These are phyloP conservation scores for Collybia mongolica DNA, from an alignment of 768 basidiomycete species.

Conservation along the genomic window DNA sequence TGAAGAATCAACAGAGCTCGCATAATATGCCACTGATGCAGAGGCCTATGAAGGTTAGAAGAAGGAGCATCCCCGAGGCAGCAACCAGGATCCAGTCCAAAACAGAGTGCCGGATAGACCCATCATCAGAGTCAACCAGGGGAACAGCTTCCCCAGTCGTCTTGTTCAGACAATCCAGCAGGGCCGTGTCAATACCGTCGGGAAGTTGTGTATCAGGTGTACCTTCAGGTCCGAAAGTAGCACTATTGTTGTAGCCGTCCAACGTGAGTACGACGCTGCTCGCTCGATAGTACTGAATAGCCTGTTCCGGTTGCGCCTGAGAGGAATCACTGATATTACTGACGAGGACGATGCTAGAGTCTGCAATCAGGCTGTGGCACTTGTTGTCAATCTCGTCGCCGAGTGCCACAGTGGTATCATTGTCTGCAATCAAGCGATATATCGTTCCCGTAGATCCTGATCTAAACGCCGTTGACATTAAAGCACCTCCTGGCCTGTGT, in stretches of 20 bases:
- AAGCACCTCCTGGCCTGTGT: conserved; percentile 42
- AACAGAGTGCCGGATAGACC: neutral
- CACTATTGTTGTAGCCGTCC: conserved; percentile 66
- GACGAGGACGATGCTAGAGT: conserved; percentile 12
- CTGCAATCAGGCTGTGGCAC: conserved; percentile 25
- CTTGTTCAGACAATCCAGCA: conserved; percentile 51
- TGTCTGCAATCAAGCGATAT: conserved; percentile 44
- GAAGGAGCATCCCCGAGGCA: too few relatives aligned
- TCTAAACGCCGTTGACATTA: conserved; percentile 32
- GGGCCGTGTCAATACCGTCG: conserved; percentile 35
- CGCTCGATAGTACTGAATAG: conserved; percentile 65
- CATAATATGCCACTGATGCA: too few relatives aligned
- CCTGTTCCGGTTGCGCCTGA: conserved; percentile 15
- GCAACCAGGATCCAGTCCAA: too few relatives aligned
- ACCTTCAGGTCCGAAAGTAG: conserved; percentile 31
- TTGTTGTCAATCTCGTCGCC: conserved; percentile 33
- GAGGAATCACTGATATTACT: neutral
- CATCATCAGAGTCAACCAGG: conserved; percentile 9
- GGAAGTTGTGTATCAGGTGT: conserved; percentile 44
- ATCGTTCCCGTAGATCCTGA: conserved; percentile 30
- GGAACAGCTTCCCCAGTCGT: conserved; percentile 42
- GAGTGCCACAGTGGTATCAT: conserved; percentile 37
- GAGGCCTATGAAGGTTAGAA: too few relatives aligned
- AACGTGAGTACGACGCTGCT: conserved; percentile 59
- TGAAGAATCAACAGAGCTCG: too few relatives aligned